Base-by-base conservation (phyloP, 192 early-diverging fungal species). In the Rhizophagus sp. region DNA sequence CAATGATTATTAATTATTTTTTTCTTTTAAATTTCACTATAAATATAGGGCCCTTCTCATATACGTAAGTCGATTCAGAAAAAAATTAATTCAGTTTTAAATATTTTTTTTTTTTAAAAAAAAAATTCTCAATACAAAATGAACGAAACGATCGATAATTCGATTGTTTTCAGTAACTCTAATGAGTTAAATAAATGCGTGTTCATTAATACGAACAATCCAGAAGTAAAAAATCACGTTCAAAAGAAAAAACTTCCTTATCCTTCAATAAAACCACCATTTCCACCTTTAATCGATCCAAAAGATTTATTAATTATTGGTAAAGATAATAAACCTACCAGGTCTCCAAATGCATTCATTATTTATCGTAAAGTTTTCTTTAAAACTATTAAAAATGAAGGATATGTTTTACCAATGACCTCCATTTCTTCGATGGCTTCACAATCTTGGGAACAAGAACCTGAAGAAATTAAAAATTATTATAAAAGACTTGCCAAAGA, bases 371-470 rank as follows among this genome's bases (percentile, higher is more conserved):
- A 49, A 10, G 47, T 47, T 47, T 72, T 72, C 22, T 25, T 72
- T 24, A 36, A 72, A 24, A 41, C 41, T 13, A 27, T 36, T 33
- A 19, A 24, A 12, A 25, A 39, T 39, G 22, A 25, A 24, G 70
- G 70, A 25, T 22, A 72, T 72, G 5, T 34, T 47, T 47, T 72
- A 25, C 70, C 70, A n/a, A 72, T 72, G 70, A 72, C 70, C 11
- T n/a, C 34, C n/a, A 49, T 72, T 47, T 72, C 70, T 41, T 47
- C 70, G 44, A 72, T 72, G 70, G 70, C 70, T 11, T 72, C 70
- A 27, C 30, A 72, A 13, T 47, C 39, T 13, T 72, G 70, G 70
- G 70, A 72, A 34, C 13, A 12, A 24, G 70, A 72, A 72, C 1
- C 34, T 7, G 34, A 39, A 5, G 47, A 49, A 22, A 13, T 72